Base-by-base conservation (phyloP, 352 stramenopile genomes). In the Globisporangium nagaii region DNA sequence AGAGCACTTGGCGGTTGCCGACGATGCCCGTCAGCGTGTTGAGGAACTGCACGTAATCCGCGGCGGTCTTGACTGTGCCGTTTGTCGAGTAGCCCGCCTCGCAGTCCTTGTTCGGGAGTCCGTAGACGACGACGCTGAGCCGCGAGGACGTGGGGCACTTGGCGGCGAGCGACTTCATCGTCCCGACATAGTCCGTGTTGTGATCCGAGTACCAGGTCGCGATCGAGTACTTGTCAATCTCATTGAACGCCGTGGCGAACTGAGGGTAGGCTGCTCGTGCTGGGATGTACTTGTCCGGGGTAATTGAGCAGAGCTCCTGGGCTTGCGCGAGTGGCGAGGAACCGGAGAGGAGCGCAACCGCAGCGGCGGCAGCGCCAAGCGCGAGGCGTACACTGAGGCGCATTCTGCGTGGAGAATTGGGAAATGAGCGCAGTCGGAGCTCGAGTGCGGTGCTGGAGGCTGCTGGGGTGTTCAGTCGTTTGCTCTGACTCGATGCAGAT, bases 61-160 rank as follows among this genome's bases (percentile, higher is more conserved):
- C 67, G 0, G 66, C 59, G 54, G 56, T 84, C 15, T 70, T 61
- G 2, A 77, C 68, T n/a, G n/a, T n/a, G n/a, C n/a, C n/a, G n/a
- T n/a, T n/a, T n/a, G n/a, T n/a, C n/a, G n/a, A n/a, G n/a, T n/a
- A n/a, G n/a, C n/a, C n/a, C n/a, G n/a, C n/a, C n/a, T 73, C 66
- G 37, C 79, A 90, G 63, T 90, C 77, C 49, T 88, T 88, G 60
- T 86, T 79, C 13, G 76, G 75, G n/a, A 90, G 51, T 7, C 76
- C 79, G 62, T 88, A 87, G 31, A 88, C 67, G 2, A 88, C 73
- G 30, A 87, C 40, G 51, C 56, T 84, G 25, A 85, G 56, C 4
- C 73, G 71, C 40, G 65, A 67, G 34, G 68, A 66, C 24, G 12
- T 10, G 8, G 37, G 15, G 19, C 37, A 44, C 37, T 20, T 22